Conservation (phyloP, 139 green algal genomes). For the Dunaliella sp. region DNA sequence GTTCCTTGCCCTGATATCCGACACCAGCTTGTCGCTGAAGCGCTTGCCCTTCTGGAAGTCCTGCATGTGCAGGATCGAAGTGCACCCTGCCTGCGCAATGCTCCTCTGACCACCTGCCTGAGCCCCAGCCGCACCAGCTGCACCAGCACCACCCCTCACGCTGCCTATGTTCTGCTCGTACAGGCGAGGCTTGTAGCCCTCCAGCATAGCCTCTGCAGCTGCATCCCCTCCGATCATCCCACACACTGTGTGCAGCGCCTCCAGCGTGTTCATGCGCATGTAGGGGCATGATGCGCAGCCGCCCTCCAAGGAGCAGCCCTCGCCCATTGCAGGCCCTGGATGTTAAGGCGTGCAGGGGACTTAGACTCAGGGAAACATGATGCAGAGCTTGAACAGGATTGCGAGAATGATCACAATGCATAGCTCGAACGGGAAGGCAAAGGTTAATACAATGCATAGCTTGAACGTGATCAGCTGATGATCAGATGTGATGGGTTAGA, state of each 20-base stretch:
- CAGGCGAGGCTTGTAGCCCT: conserved; percentile 58
- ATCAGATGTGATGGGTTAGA: too few relatives aligned
- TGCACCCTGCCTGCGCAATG: conserved; percentile 77
- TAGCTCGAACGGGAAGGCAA: too few relatives aligned
- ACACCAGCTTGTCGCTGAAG: conserved; percentile 39
- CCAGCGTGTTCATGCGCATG: conserved; percentile 95
- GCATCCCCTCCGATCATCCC: conserved; percentile 27
- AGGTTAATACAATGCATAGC: too few relatives aligned
- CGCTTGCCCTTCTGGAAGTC: conserved; percentile 75
- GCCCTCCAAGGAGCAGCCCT: conserved; percentile 90
- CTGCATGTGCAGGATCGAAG: conserved; percentile 97
- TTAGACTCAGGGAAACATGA: too few relatives aligned
- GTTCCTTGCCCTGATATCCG: conserved; percentile 21
- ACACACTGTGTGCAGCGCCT: conserved; percentile 57
- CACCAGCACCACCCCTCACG: conserved; percentile 45
- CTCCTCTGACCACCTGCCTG: conserved; percentile 9
- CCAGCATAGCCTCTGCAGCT: conserved; percentile 66
- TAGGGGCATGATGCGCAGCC: conserved; percentile 96
- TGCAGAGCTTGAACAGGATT: too few relatives aligned
- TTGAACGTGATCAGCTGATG: too few relatives aligned
- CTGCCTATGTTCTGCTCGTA: conserved; percentile 70
- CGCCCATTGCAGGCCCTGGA: conserved; percentile 65
- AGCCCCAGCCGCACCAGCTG: too few relatives aligned
- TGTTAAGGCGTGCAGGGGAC: too few relatives aligned
- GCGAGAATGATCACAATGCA: too few relatives aligned